Base-by-base conservation (phyloP, 2,329 filamentous ascomycete genomes). In the Colletotrichum tropicicola region DNA sequence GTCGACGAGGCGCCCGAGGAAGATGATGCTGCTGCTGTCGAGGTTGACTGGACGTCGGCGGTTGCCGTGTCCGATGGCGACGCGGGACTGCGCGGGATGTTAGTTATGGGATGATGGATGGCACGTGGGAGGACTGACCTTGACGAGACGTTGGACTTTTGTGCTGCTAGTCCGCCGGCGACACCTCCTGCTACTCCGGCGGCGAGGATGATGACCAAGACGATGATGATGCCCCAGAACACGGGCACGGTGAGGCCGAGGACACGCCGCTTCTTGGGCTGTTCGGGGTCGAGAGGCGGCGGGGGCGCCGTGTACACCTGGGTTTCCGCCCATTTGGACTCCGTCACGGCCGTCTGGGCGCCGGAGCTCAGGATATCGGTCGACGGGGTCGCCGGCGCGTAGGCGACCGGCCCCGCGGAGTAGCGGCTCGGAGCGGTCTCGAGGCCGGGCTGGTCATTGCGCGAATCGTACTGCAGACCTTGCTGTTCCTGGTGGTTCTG, bases 101-200 rank as follows among this genome's bases (percentile, higher is more conserved):
- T 17, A 58, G 43, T 17, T 9, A 1, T n/a, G 23, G 19, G 4
- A 13, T 13, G 6, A 3, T 5, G 10, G 19, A 23, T 21, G 21
- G 23, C n/a, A 4, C 7, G 15, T 3, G 6, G 6, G 9, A 5
- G 17, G 43, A 30, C 32, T 8, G 45, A 54, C n/a, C 57, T 51
- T 19, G 51, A 23, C 17, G 41, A 17, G 32, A 45, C 23, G 13
- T 56, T 51, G 30, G 52, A n/a, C 9, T 59, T 61, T 35, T 35
- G 62, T 27, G 65, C 63, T 21, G 66, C 60, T 25, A 71, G 45
- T 1, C 69, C 63, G 8, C 62, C 69, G 7, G 68, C 69, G 5
- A 71, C 59, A 6, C 69, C 68, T 10, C 68, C 68, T 1, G 67
- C 69, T 2, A 71, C 65, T 5, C 53, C 66, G 8, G 44, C 69